Base-by-base conservation (phyloP, 805 yeast species). In the Yamadazyma philogaea region DNA sequence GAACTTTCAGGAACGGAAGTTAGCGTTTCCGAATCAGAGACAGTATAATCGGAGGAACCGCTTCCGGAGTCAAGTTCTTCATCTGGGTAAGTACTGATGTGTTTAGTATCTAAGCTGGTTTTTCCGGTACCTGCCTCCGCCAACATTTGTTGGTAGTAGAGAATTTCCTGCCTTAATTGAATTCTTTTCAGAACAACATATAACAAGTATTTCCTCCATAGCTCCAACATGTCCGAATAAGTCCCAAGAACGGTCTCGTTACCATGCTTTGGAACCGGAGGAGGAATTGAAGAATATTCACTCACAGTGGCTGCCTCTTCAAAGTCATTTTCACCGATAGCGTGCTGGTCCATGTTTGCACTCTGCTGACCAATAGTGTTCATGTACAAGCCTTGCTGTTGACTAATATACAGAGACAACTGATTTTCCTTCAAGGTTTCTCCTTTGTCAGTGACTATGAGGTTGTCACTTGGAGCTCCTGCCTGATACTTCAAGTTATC, bases 151-250 rank as follows among this genome's bases (percentile, higher is more conserved):
- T 66, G 70, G 57, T 60, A 70, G 38, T 59, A 45, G 22, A 49
- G 54, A 43, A 70, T 67, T 43, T 70, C 75, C 46, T 68, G 74
- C 34, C 74, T 54, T 38, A 70, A 54, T 43, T 61, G 61, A 36
- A 70, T 68, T 21, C 75, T 48, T 50, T 61, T 66, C 22, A 55
- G 53, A n/a, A 68, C 43, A 5, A 69, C 73, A 35, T 56, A 52
- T 35, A 53, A 39, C 39, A 70, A 59, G 47, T 70, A 70, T 16
- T 44, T 53, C 33, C 54, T 57, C 75, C 75, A 70, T 12, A 60
- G 42, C 8, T 39, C 46, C 10, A 41, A 26, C 35, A 49, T 37
- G 31, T 49, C 47, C 8, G 39, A 18, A 18, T 44, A 46, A 39
- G 41, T 45, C 14, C 39, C 44, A 15, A 44, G 32, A 6, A 48